These are phyloP conservation scores for Fremontodendron californicum DNA, from an alignment of 345 rosid species.

Conservation along the genomic window DNA sequence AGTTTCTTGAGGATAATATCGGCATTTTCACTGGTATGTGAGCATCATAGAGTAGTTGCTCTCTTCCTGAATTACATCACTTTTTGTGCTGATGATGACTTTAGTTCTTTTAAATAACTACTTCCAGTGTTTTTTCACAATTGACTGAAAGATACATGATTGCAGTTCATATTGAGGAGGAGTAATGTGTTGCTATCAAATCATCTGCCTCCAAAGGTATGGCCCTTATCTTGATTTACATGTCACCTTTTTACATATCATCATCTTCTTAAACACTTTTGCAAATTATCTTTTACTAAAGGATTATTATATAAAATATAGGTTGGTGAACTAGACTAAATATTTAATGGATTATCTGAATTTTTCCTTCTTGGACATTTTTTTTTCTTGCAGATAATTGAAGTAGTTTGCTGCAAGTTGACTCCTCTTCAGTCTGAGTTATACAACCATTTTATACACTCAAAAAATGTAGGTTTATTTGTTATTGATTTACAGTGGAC, in stretches of 20 bases:
- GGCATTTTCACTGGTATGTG: not conserved
- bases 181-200: constrained; percentile 89
- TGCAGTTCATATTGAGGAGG: constrained; percentile 97
- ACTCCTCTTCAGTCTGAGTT: constrained; percentile 83
- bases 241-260: not conserved
- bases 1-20: constrained; percentile 8
- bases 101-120: not conserved
- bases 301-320: not conserved
- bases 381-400: constrained; percentile 68
- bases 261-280: not conserved
- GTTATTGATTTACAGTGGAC: constrained; percentile 9
- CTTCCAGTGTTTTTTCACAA: constrained; percentile 13
- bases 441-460: constrained; percentile 89
- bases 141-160: constrained; percentile 9
- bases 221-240: not conserved
- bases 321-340: not conserved
- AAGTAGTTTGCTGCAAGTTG: constrained; percentile 99
- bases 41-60: not conserved
- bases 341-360: not conserved
- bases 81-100: not conserved
- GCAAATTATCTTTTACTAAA: not conserved
- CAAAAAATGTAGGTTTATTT: constrained; percentile 72
- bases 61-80: constrained; percentile 7
- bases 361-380: constrained; percentile 10
- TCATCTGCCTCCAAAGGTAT: constrained; percentile 98